These are phyloP conservation scores for Neofusicoccum laricinum DNA, from an alignment of 2,329 filamentous ascomycete genomes.

Conservation along the genomic window DNA sequence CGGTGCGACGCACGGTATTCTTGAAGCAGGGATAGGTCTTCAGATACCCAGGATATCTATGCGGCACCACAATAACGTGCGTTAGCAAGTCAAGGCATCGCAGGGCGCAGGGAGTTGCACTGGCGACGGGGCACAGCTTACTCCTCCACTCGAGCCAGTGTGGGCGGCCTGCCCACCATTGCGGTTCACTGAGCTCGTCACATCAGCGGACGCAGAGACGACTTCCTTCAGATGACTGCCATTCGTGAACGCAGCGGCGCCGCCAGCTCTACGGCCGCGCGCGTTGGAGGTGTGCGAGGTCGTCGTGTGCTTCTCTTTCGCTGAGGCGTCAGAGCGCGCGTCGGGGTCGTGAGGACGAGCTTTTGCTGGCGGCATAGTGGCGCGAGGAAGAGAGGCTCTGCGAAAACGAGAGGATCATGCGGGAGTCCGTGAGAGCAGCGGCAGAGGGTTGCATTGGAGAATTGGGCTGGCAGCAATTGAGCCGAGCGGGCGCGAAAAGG, in stretches of 20 bases:
- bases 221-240: slow-evolving; percentile 38
- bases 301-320: slow-evolving; percentile 43
- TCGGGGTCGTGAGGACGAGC: slow-evolving; percentile 38
- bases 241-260: slow-evolving; percentile 24
- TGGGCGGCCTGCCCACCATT: slow-evolving; percentile 23
- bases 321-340: slow-evolving; percentile 28
- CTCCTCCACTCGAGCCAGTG: slow-evolving; percentile 7
- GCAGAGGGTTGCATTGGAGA: slow-evolving; percentile 9
- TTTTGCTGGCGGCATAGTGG: slow-evolving; percentile 35
- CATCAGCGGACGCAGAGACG: slow-evolving; percentile 30
- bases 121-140: not conserved
- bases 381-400: not conserved
- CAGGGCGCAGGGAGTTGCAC: not conserved
- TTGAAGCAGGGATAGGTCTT: slow-evolving; percentile 67
- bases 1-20: slow-evolving; percentile 72
- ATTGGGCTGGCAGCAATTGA: slow-evolving; percentile 12
- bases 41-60: slow-evolving; percentile 64
- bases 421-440: not conserved
- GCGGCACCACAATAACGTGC: not conserved
- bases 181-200: slow-evolving; percentile 31
- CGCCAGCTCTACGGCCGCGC: slow-evolving; percentile 37
- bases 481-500: not conserved
- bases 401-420: not conserved
- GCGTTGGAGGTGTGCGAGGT: slow-evolving; percentile 35
- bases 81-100: not conserved